A percentile compares a stretch with the other conserved stretches of the same genome.
Conservation (phyloP, 129 eudicot species). For the Helianthus tuberosus region DNA sequence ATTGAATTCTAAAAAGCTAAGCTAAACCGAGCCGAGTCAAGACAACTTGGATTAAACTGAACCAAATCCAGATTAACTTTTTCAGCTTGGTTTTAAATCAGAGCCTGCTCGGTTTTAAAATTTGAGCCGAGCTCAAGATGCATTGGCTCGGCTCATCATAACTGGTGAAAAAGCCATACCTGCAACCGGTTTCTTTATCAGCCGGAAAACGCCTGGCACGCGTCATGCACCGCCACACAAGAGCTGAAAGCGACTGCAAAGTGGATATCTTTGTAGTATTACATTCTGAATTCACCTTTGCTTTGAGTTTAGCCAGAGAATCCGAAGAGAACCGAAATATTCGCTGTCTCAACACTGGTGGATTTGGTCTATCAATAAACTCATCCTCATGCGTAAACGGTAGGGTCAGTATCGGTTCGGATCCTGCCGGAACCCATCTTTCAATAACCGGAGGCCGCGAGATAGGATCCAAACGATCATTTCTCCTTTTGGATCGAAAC, state of each 20-base stretch:
- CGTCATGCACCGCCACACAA: slow-evolving; percentile 52
- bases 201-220: too few relatives aligned
- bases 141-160: too few relatives aligned
- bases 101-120: too few relatives aligned
- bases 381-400: slow-evolving; percentile 48
- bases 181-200: too few relatives aligned
- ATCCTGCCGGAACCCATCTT: slow-evolving; percentile 55
- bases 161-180: too few relatives aligned
- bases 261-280: slow-evolving; percentile 40
- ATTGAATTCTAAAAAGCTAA: too few relatives aligned
- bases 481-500: slow-evolving; percentile 19
- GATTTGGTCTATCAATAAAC: slow-evolving; percentile 38
- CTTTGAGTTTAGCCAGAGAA: slow-evolving; percentile 46
- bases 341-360: slow-evolving; percentile 43
- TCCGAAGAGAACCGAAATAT: slow-evolving; percentile 51
- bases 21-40: too few relatives aligned
- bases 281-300: slow-evolving; percentile 42
- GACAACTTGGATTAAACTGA: too few relatives aligned
- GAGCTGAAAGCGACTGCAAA: slow-evolving; percentile 48
- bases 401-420: slow-evolving; percentile 39
- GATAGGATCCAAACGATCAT: neutral
- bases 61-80: too few relatives aligned
- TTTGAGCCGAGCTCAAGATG: too few relatives aligned
- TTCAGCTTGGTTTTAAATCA: too few relatives aligned
- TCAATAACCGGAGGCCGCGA: slow-evolving; percentile 47